Percentiles rank a stretch among this genome's conserved stretches.
Evolutionary conservation across 2,329 filamentous ascomycete species (phyloP).

Genomic region (Colletotrichum kahawae): DNA sequence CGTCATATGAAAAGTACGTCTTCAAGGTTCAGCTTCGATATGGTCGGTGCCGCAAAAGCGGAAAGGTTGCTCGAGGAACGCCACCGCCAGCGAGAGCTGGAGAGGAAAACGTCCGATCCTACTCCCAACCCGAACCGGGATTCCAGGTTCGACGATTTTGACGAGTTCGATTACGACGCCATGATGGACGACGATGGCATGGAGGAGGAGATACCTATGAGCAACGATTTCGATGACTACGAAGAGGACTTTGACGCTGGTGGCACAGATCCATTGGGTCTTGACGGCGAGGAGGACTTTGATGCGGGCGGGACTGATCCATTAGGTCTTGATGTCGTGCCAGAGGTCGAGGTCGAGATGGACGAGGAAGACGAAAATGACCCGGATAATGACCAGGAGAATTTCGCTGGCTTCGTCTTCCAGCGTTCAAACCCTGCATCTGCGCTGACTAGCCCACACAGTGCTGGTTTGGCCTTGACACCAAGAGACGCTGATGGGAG

Average conservation of each 20-base stretch:
- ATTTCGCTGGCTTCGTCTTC: constrained; percentile 65
- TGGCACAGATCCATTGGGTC: constrained; percentile 27
- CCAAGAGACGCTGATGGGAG: constrained; percentile 61
- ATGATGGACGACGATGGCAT: constrained; percentile 70
- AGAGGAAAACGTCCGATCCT: constrained; percentile 53
- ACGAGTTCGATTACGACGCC: constrained; percentile 67
- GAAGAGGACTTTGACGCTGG: constrained; percentile 31
- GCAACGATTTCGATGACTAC: constrained; percentile 52
- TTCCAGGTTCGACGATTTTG: constrained; percentile 65
- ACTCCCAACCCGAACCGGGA: constrained; percentile 46
- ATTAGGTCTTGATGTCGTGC: not conserved
- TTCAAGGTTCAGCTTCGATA: constrained; percentile 83
- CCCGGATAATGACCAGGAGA: constrained; percentile 62
- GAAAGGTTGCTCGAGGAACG: constrained; percentile 76
- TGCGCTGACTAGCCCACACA: constrained; percentile 54
- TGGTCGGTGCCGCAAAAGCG: constrained; percentile 71
- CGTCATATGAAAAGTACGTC: constrained; percentile 78
- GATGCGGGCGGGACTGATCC: not conserved
- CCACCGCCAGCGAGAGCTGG: constrained; percentile 70
- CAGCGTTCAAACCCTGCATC: constrained; percentile 59
- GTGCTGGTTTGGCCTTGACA: constrained; percentile 51
- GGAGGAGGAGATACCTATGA: constrained; percentile 70
- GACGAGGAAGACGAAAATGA: constrained; percentile 38
- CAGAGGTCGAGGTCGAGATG: constrained; percentile 13
- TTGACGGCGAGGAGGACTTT: not conserved